Percentiles rank a stretch among this genome's conserved stretches.
Evolutionary conservation across 768 basidiomycete genomes (phyloP).

Genomic region (Amanita subjunquillea): DNA sequence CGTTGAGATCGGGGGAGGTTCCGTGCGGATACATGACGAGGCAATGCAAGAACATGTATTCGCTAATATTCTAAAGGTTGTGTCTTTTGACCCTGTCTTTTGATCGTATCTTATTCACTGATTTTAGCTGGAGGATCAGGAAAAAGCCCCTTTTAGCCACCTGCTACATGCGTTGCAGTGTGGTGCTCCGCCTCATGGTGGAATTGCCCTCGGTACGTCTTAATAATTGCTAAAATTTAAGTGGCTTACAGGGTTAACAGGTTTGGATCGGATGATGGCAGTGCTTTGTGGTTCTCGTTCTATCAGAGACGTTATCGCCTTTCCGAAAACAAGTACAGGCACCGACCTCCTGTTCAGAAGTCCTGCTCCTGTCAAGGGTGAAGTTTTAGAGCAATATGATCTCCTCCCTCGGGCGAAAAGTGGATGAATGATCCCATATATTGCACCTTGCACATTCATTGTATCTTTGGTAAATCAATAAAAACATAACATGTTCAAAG

Average conservation of each 20-base stretch:
- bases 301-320: conserved; percentile 93
- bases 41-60: conserved; percentile 81
- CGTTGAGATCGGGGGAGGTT: conserved; percentile 88
- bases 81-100: conserved; percentile 10
- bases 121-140: conserved; percentile 57
- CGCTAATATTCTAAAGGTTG: conserved; percentile 64
- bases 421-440: not conserved
- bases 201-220: conserved; percentile 73
- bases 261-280: conserved; percentile 88
- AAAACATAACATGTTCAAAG: not conserved
- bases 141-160: conserved; percentile 71
- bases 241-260: conserved; percentile 27
- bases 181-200: conserved; percentile 94
- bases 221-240: conserved; percentile 6
- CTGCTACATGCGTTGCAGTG: conserved; percentile 78
- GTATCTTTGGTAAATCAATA: not conserved
- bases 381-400: conserved; percentile 55
- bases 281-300: conserved; percentile 81
- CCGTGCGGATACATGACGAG: conserved; percentile 86
- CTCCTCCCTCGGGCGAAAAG: conserved; percentile 20
- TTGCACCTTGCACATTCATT: not conserved
- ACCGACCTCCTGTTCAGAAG: conserved; percentile 85
- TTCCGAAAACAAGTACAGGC: conserved; percentile 83
- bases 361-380: conserved; percentile 49
- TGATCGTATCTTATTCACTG: not conserved